Percentiles rank a stretch among this genome's conserved stretches.
Evolutionary conservation across 176 grass and related monocot genomes (phyloP).

Genomic region (Paspalum notatum): DNA sequence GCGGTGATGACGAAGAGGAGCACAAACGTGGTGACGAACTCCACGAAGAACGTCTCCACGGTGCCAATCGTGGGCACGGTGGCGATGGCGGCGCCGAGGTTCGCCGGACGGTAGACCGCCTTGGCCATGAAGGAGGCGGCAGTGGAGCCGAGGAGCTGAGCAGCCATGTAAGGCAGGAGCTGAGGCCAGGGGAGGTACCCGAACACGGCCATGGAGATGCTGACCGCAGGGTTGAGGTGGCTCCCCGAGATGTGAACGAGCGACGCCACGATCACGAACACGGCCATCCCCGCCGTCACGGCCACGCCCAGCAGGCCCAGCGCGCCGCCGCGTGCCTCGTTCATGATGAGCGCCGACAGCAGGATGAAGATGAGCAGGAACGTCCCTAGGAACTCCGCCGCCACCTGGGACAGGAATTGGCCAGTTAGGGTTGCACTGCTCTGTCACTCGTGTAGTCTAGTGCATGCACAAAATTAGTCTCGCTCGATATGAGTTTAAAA

Average conservation of each 20-base stretch:
- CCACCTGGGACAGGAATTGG: too few species aligned
- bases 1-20: constrained; percentile 71
- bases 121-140: constrained; percentile 55
- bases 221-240: constrained; percentile 72
- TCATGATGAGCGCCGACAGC: constrained; percentile 54
- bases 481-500: too few species aligned
- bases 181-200: constrained; percentile 51
- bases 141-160: constrained; percentile 51
- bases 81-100: constrained; percentile 5
- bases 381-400: constrained; percentile 66
- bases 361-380: constrained; percentile 68
- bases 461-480: too few species aligned
- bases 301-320: constrained; percentile 51
- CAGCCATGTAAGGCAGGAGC: constrained; percentile 47
- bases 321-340: constrained; percentile 38
- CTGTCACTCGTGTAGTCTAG: too few species aligned
- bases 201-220: constrained; percentile 47
- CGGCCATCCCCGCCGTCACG: constrained; percentile 26
- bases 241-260: constrained; percentile 57
- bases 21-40: constrained; percentile 68
- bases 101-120: constrained; percentile 25
- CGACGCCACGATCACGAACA: constrained; percentile 50
- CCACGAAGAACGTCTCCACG: constrained; percentile 41
- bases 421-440: too few species aligned
- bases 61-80: constrained; percentile 51